These are phyloP conservation scores for Saussurea involucrata DNA, from an alignment of 129 eudicot species.

Conservation along the genomic window DNA sequence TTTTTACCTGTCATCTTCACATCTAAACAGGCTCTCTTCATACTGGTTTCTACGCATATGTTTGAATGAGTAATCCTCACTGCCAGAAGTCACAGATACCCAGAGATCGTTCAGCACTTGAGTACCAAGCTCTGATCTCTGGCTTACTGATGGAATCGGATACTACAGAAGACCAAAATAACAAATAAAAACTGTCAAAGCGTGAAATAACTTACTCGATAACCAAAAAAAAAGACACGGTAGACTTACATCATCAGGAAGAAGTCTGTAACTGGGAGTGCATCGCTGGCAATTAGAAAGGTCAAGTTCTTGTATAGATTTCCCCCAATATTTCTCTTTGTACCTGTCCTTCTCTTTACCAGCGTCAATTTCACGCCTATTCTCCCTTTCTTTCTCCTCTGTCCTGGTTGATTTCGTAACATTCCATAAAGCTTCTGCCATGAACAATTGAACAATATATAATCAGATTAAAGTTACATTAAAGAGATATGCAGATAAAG, in stretches of 20 bases:
- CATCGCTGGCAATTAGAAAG: constrained; percentile 88
- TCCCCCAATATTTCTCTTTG: constrained; percentile 88
- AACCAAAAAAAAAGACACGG: neutral
- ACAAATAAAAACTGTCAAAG: neutral
- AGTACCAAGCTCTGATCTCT: constrained; percentile 90
- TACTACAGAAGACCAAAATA: constrained; percentile 51
- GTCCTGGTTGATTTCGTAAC: constrained; percentile 59
- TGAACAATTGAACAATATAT: constrained; percentile 13
- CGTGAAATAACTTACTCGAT: neutral
- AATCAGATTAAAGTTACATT: constrained; percentile 4
- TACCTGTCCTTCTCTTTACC: constrained; percentile 75
- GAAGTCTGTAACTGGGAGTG: constrained; percentile 97
- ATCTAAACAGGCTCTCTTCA: constrained; percentile 96
- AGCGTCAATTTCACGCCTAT: constrained; percentile 72
- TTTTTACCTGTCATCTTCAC: constrained; percentile 98
- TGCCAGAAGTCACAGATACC: constrained; percentile 99
- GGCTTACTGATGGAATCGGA: constrained; percentile 91
- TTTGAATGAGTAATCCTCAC: constrained; percentile 97
- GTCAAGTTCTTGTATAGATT: constrained; percentile 95
- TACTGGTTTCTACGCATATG: constrained; percentile 99
- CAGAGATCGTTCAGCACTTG: constrained; percentile 89
- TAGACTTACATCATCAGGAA: constrained; percentile 81
- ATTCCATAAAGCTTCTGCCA: constrained; percentile 76
- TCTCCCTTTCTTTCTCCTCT: constrained; percentile 83
- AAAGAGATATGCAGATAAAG: neutral